Conservation (phyloP, 768 basidiomycete genomes). For the Pisolithus tinctorius region DNA sequence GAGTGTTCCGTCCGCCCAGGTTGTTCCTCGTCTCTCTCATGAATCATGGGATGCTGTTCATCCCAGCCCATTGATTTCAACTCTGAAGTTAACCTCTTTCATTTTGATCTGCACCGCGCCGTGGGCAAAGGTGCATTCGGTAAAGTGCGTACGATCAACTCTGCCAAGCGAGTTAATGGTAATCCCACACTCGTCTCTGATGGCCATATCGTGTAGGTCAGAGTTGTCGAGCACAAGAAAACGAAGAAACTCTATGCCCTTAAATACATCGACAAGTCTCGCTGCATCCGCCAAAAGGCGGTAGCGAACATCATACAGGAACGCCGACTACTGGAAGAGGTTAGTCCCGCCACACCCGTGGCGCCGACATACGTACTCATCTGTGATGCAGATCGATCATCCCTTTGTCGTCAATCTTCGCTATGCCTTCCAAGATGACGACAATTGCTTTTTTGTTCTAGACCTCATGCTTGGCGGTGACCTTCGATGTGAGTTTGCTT, state of each 20-base stretch:
- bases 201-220: conserved; percentile 50
- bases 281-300: conserved; percentile 85
- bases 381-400: conserved; percentile 63
- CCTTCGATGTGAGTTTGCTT: conserved; percentile 63
- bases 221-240: conserved; percentile 94
- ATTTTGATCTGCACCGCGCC: conserved; percentile 92
- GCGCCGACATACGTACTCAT: neutral
- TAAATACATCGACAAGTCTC: conserved; percentile 97
- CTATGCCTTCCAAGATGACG: conserved; percentile 96
- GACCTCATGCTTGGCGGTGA: conserved; percentile 97
- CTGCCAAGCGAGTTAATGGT: neutral
- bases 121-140: conserved; percentile 98
- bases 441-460: conserved; percentile 95
- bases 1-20: conserved; percentile 12
- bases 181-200: conserved; percentile 4
- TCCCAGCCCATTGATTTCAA: conserved; percentile 83
- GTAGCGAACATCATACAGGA: conserved; percentile 94
- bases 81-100: conserved; percentile 81
- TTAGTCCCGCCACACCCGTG: conserved; percentile 21
- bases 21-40: conserved; percentile 28
- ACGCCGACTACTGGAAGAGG: conserved; percentile 88
- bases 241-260: conserved; percentile 89
- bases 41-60: conserved; percentile 52
- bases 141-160: conserved; percentile 51
- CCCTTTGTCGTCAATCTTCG: conserved; percentile 86